A percentile compares a stretch with the other conserved stretches of the same genome.
Evolutionary conservation across 371 early-diverging fungal species (phyloP).

Genomic region (Syncephalastrum racemosum): DNA sequence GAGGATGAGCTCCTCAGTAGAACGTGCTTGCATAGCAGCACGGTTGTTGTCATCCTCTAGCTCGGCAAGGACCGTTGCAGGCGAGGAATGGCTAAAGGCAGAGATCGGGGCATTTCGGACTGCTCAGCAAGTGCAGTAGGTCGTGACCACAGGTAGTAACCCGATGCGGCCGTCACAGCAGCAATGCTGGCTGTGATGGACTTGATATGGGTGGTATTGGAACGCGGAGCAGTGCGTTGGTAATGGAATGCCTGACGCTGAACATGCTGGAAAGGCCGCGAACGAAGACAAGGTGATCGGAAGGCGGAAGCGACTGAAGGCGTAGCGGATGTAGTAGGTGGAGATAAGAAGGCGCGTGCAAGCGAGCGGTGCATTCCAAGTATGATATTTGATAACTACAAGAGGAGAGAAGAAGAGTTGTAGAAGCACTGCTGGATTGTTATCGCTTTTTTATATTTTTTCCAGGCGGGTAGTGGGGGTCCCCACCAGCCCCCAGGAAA

Average conservation of each 20-base stretch:
- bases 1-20: constrained; percentile 32
- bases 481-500: constrained; percentile 6
- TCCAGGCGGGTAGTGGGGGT: not conserved
- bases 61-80: constrained; percentile 25
- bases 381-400: not conserved
- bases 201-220: constrained; percentile 12
- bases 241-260: not conserved
- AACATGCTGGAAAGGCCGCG: constrained; percentile 1
- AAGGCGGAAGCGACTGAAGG: constrained; percentile 2
- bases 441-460: constrained; percentile 1
- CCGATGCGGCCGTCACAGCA: constrained; percentile 18
- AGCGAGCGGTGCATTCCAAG: constrained; percentile 12
- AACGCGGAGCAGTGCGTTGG: constrained; percentile 2
- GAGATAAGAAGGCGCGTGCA: constrained; percentile 7
- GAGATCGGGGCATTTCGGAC: constrained; percentile 18
- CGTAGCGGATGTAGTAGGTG: constrained; percentile 10
- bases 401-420: constrained; percentile 3
- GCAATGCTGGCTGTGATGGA: constrained; percentile 18
- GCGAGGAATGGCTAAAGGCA: constrained; percentile 30
- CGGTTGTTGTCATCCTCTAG: constrained; percentile 41
- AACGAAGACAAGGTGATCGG: not conserved
- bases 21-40: constrained; percentile 55
- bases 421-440: not conserved
- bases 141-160: constrained; percentile 12
- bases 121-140: constrained; percentile 12